phyloP scores from a whole-genome alignment of 164 flowering plant genomes.

The Saururus chinensis region DNA sequence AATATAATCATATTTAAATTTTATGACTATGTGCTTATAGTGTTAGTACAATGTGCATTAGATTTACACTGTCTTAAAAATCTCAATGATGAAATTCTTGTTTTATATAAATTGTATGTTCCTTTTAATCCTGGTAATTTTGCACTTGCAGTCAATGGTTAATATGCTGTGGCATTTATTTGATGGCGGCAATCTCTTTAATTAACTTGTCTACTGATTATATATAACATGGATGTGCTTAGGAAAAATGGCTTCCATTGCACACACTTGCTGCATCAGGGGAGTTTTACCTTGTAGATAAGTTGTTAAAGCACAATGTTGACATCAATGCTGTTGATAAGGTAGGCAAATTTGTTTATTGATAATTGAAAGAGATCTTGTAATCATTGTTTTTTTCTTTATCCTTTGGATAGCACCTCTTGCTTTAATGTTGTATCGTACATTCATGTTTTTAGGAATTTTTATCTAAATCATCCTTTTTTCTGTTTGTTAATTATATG shows the following conservation, averaged over 20 bases:
- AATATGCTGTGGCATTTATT: too few relatives aligned
- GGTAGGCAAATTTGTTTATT: conserved; percentile 23
- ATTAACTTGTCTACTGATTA: neutral
- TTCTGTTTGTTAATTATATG: neutral
- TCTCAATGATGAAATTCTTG: too few relatives aligned
- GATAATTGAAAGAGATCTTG: neutral
- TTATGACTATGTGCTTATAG: neutral
- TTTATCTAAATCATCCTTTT: neutral
- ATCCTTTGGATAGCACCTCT: neutral
- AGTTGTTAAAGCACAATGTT: conserved; percentile 63
- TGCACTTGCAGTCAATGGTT: neutral
- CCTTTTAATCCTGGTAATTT: neutral
- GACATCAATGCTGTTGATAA: conserved; percentile 73
- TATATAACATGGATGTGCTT: conserved; percentile 5
- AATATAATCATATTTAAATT: neutral
- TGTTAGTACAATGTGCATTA: neutral
- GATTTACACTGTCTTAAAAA: too few relatives aligned
- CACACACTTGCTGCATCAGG: conserved; percentile 90
- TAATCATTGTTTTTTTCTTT: too few relatives aligned
- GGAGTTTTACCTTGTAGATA: conserved; percentile 64
- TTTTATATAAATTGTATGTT: neutral
- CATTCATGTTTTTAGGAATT: neutral
- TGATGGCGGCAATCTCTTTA: too few relatives aligned
- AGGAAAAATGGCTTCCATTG: conserved; percentile 86
- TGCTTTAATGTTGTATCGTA: neutral